These are phyloP conservation scores for Linaria vulgaris DNA, from an alignment of 257 asterid genomes.

Conservation along the genomic window DNA sequence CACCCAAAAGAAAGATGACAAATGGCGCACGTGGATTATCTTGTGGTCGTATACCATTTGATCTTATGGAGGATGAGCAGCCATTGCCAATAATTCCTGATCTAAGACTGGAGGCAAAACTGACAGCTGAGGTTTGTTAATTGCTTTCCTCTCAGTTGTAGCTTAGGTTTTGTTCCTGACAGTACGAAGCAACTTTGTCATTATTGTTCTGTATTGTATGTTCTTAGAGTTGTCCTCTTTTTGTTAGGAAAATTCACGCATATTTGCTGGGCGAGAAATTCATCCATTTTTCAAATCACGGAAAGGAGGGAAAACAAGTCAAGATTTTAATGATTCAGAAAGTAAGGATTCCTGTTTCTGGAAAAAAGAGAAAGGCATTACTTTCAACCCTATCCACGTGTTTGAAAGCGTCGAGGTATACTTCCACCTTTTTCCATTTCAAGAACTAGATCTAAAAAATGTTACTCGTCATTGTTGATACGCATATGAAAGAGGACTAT, in stretches of 20 bases:
- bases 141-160: constrained; percentile 1
- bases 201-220: constrained; percentile 5
- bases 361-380: constrained; percentile 51
- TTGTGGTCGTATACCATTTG: constrained; percentile 44
- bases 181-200: constrained; percentile 13
- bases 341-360: constrained; percentile 36
- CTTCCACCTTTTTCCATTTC: constrained; percentile 22
- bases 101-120: constrained; percentile 78
- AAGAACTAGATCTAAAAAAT: constrained; percentile 14
- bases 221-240: constrained; percentile 25
- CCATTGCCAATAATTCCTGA: constrained; percentile 51
- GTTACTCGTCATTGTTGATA: constrained; percentile 9
- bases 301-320: constrained; percentile 62
- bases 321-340: constrained; percentile 52
- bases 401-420: constrained; percentile 68
- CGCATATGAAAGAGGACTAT: constrained; percentile 10
- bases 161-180: constrained; percentile 5
- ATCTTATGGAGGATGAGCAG: constrained; percentile 50
- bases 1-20: constrained; percentile 53
- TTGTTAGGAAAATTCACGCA: constrained; percentile 75
- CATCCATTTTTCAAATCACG: constrained; percentile 85
- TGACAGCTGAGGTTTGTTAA: constrained; percentile 71
- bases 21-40: constrained; percentile 41
- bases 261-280: constrained; percentile 79
- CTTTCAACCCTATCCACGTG: constrained; percentile 77